A percentile compares a stretch with the other conserved stretches of the same genome.
Evolutionary conservation across 1,284 basidiomycete species (phyloP).

Genomic region (Ceratobasidium sp.): DNA sequence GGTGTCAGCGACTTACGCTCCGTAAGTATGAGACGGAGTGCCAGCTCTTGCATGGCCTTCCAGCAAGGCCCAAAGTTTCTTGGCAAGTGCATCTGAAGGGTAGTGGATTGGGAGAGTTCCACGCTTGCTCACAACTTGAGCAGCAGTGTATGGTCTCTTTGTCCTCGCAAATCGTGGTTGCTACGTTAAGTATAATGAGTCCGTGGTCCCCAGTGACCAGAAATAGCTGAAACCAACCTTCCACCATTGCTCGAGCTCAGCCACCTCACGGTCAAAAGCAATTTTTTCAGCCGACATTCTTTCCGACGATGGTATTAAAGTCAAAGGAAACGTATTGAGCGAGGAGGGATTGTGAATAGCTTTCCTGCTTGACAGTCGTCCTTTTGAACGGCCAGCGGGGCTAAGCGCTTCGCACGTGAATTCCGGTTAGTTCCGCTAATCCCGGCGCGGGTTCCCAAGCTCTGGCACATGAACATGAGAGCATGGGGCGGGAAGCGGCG

Average conservation of each 20-base stretch:
- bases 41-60: slow-evolving; percentile 69
- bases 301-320: slow-evolving; percentile 1
- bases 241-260: slow-evolving; percentile 89
- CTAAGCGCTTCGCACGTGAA: slow-evolving; percentile 28
- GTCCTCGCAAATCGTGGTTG: slow-evolving; percentile 84
- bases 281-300: slow-evolving; percentile 47
- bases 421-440: slow-evolving; percentile 31
- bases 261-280: slow-evolving; percentile 81
- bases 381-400: slow-evolving; percentile 24
- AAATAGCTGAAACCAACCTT: slow-evolving; percentile 62
- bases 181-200: slow-evolving; percentile 53
- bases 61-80: slow-evolving; percentile 85
- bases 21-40: slow-evolving; percentile 92
- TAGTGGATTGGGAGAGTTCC: slow-evolving; percentile 88
- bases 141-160: slow-evolving; percentile 89
- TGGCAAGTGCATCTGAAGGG: slow-evolving; percentile 82
- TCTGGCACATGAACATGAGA: slow-evolving; percentile 1
- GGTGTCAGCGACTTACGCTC: slow-evolving; percentile 74
- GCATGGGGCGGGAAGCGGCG: neutral
- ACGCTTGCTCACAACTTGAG: slow-evolving; percentile 92
- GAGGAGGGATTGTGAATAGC: neutral
- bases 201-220: neutral
- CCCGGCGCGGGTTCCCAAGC: slow-evolving; percentile 18
- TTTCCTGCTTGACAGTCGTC: neutral
- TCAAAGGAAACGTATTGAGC: neutral